Evolutionary conservation across 495 filamentous ascomycete species (phyloP), one percentile per base, ranked within the genome.

Genomic region (Emericellopsis terricola): DNA sequence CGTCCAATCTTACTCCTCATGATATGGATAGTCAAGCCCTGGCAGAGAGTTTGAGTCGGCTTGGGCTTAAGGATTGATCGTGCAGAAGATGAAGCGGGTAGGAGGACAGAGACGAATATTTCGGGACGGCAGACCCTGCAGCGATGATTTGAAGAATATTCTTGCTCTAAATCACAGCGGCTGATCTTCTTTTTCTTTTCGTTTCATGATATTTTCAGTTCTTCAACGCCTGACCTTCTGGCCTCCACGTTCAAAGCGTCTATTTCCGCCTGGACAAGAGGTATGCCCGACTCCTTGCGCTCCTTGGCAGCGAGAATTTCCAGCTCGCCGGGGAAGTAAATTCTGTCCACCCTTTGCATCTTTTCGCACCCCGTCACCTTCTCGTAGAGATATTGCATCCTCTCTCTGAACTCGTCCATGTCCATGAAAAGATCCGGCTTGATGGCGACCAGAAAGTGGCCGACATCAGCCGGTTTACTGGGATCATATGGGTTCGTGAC

Each of bases 291-390:
- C 23, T 38, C 46, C 21, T 60, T 32, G 19, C 79, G 60, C 40
- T 67, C 50, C 41, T 73, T 64, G 37, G 73, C 55, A 0, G 44
- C 71, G 31, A 75, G 38, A 44, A 73, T 70, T 55, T 85, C 79
- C 38, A 82, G 71, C 53, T 85, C 79, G 1, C 79, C 79, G 0
- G 79, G 78, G 46, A 81, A 85, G 44, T 79, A 85, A 6, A 85
- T 79, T 30, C 69, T 56, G 3, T 81, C 74, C n/a, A 82, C 74
- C 0, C 73, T 77, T 2, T 57, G 64, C 59, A 72, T 73, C 54
- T 64, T 79, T 15, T 81, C 70, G 0, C 62, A 65, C 5, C 62
- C 68, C 0, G 74, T 64, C 4, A 81, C 77, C 15, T 64, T 50
- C 47, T 66, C 53, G 46, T 83, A 78, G 1, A 83, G 52, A 42